Conservation (phyloP, 257 asterid species). For the Paraleonurus japonicus region DNA sequence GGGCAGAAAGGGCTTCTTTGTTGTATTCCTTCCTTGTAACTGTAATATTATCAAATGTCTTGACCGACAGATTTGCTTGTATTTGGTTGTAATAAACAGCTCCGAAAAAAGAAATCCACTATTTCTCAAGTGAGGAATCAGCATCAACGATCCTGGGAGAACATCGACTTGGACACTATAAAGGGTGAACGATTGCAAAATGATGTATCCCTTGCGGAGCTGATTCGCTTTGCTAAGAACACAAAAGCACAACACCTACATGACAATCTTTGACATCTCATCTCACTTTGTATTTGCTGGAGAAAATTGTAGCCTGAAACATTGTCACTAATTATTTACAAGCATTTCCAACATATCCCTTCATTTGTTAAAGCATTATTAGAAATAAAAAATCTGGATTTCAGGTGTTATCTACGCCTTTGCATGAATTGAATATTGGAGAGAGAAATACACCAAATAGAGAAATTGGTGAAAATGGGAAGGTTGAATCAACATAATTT, state of each 20-base stretch:
- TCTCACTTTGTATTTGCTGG: not conserved
- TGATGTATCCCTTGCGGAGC: constrained; percentile 67
- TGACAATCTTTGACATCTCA: constrained; percentile 22
- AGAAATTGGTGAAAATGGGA: not conserved
- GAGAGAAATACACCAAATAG: not conserved
- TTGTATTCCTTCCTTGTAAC: too few species aligned
- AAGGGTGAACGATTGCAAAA: constrained; percentile 39
- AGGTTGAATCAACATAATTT: not conserved
- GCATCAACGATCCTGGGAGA: constrained; percentile 60
- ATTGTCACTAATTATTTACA: not conserved
- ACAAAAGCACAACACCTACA: constrained; percentile 44
- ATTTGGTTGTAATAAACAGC: constrained; percentile 40
- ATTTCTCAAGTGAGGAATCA: constrained; percentile 45
- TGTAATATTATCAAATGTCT: not conserved
- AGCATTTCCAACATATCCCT: not conserved
- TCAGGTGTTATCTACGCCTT: not conserved
- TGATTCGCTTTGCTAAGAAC: constrained; percentile 70
- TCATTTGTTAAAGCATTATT: not conserved
- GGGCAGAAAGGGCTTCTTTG: not conserved
- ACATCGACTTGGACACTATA: constrained; percentile 44
- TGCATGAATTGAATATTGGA: not conserved
- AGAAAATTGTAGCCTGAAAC: not conserved
- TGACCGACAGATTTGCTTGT: not conserved
- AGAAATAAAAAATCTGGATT: not conserved
- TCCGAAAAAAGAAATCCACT: constrained; percentile 56